A percentile compares a stretch with the other conserved stretches of the same genome.
phyloP scores from a whole-genome alignment of 169 alveolate genomes.

The Theileria orientalis region DNA sequence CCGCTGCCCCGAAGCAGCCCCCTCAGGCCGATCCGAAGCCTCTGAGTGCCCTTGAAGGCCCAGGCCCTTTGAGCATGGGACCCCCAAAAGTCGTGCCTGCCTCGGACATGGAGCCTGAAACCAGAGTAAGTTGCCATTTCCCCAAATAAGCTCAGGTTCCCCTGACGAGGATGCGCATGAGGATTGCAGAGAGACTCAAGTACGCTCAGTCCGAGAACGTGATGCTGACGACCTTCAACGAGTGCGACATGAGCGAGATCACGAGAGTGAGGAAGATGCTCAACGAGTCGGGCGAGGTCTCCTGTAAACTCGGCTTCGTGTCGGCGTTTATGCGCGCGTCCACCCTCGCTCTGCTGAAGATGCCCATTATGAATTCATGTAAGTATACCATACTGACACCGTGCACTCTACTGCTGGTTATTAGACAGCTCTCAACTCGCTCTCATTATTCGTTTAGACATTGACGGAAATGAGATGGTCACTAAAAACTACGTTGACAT shows the following conservation, averaged over 20 bases:
- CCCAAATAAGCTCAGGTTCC: constrained; percentile 66
- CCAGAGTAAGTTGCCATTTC: constrained; percentile 33
- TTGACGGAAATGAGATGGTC: constrained; percentile 85
- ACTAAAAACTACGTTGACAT: constrained; percentile 90
- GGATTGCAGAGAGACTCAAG: constrained; percentile 90
- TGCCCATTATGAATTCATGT: constrained; percentile 83
- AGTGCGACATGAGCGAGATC: constrained; percentile 83
- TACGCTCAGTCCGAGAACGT: constrained; percentile 90
- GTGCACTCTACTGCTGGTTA: not conserved
- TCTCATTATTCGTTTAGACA: constrained; percentile 19
- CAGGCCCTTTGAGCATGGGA: not conserved
- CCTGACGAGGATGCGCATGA: constrained; percentile 88
- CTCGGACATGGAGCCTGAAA: constrained; percentile 35
- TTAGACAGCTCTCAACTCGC: not conserved
- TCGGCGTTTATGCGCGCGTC: constrained; percentile 83
- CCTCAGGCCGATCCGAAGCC: not conserved
- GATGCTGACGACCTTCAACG: constrained; percentile 90
- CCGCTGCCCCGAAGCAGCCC: not conserved
- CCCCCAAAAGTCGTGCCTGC: constrained; percentile 8
- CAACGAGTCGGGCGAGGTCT: constrained; percentile 72
- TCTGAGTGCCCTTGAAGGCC: not conserved
- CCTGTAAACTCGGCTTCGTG: constrained; percentile 77
- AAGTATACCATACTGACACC: constrained; percentile 6
- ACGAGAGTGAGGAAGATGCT: constrained; percentile 76
- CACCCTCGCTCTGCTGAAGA: constrained; percentile 75